phyloP scores from a whole-genome alignment of 2,329 filamentous ascomycete genomes.

The Colletotrichum tropicale region DNA sequence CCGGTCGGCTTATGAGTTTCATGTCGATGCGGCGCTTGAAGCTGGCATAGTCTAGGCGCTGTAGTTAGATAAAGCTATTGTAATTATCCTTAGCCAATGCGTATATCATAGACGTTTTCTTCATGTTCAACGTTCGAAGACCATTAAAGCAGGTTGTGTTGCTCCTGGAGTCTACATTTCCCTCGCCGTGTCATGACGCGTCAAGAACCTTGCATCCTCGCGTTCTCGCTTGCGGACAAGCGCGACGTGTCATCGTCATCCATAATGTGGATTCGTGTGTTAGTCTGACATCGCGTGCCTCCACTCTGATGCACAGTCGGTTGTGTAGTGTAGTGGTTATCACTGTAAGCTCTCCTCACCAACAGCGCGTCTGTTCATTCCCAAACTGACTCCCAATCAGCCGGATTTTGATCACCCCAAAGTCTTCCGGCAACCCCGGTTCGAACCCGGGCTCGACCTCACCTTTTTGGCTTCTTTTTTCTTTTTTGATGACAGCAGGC shows the following conservation, averaged over 20 bases:
- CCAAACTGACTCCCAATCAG: background rate
- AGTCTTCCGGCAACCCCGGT: constrained; percentile 18
- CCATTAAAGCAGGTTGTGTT: too few relatives aligned
- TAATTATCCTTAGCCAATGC: background rate
- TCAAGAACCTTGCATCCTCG: background rate
- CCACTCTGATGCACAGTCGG: background rate
- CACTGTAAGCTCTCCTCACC: background rate
- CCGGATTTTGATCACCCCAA: constrained; percentile 8
- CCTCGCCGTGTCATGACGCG: background rate
- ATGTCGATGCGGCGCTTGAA: background rate
- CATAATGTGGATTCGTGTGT: background rate
- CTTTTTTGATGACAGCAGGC: background rate
- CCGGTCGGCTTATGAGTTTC: constrained; percentile 6
- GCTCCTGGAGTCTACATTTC: background rate
- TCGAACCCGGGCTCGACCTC: constrained; percentile 19
- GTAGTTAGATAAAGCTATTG: background rate
- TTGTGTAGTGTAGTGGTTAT: constrained; percentile 22
- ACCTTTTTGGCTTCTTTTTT: background rate
- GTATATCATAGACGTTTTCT: rapidly evolving
- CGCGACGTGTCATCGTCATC: background rate
- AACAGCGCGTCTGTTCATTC: background rate
- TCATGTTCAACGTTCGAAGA: too few relatives aligned
- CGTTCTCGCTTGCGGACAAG: background rate
- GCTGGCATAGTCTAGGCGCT: background rate
- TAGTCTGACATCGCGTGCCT: background rate